Evolutionary conservation across 176 grass and related monocot genomes (phyloP), one percentile per base, ranked within the genome.

Genomic region (Eleusine indica): DNA sequence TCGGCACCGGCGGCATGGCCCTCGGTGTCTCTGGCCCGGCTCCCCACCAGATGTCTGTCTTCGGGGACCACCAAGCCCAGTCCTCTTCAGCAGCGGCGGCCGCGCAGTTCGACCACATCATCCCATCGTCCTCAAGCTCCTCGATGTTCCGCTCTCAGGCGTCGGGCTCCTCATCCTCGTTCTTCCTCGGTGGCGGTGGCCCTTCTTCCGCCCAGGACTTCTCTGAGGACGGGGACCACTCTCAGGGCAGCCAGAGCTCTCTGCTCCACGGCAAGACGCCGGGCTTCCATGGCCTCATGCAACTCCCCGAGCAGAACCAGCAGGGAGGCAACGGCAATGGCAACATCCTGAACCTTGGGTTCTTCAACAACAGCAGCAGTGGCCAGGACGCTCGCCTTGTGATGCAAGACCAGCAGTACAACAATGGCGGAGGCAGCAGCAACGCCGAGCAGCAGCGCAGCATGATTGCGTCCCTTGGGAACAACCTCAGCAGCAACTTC

Each of bases 281-380:
- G 30, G 77, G 87, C 40, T 94, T 99, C 83, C 88, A 99, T 6
- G 91, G 91, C 78, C 56, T 99, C 32, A 87, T 99, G 86, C 97
- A 93, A 16, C 87, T 94, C 12, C 91, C 85, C 1, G 89, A 85
- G 22, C 93, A 89, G 63, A 71, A 94, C 29, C 89, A 91, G 18
- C 66, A 37, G n/a, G 79, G 67, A 11, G 75, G 39, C 77, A 68
- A 68, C 78, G 78, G 16, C 1, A n/a, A 7, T 22, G 30, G 4
- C 0, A 75, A 68, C 88, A 68, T 88, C 88, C 88, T 94, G 30
- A 94, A 94, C 63, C 78, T 94, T 39, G 74, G 90, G 29, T 92
- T 90, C 83, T 92, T 89, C 82, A 89, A 54, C 42, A 89, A 47
- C 75, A 44, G 30, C 10, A 40, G 71, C 41, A 63, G 85, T 35